Conservation (phyloP, 2,329 filamentous ascomycete genomes). For the Colletotrichum sp. region DNA sequence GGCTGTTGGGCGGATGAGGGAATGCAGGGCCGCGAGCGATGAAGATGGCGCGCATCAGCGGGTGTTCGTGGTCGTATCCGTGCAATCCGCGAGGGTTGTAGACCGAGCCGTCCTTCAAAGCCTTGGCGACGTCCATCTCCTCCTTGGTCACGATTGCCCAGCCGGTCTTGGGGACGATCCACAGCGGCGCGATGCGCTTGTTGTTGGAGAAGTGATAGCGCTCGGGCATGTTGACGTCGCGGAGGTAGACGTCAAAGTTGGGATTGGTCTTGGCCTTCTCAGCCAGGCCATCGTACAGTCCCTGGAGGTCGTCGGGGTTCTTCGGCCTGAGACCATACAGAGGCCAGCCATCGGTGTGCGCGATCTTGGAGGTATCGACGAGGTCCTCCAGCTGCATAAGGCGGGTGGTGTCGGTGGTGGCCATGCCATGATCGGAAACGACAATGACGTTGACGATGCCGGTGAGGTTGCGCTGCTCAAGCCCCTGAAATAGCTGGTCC, state of each 20-base stretch:
- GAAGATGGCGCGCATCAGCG: conserved; percentile 96
- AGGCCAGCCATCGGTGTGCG: conserved; percentile 93
- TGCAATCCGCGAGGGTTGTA: conserved; percentile 89
- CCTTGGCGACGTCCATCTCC: conserved; percentile 78
- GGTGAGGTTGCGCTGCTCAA: conserved; percentile 84
- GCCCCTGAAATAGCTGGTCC: conserved; percentile 73
- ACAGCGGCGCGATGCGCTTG: conserved; percentile 88
- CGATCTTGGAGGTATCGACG: conserved; percentile 77
- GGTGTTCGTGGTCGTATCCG: conserved; percentile 94
- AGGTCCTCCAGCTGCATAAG: conserved; percentile 91
- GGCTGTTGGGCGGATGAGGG: conserved; percentile 81
- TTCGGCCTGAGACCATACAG: conserved; percentile 87
- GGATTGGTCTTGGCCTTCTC: conserved; percentile 65
- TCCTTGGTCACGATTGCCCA: conserved; percentile 87
- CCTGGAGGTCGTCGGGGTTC: conserved; percentile 66
- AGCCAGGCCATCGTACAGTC: conserved; percentile 67
- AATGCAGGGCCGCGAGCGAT: conserved; percentile 92
- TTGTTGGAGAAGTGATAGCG: conserved; percentile 92
- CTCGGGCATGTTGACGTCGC: conserved; percentile 86
- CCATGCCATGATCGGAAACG: conserved; percentile 99
- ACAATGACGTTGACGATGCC: conserved; percentile 90
- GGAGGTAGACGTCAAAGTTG: conserved; percentile 85
- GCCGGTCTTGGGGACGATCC: conserved; percentile 90
- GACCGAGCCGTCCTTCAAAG: conserved; percentile 63
- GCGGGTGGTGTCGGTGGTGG: conserved; percentile 81